Conservation (phyloP, 495 filamentous ascomycete genomes). For the Delitschia confertaspora region DNA sequence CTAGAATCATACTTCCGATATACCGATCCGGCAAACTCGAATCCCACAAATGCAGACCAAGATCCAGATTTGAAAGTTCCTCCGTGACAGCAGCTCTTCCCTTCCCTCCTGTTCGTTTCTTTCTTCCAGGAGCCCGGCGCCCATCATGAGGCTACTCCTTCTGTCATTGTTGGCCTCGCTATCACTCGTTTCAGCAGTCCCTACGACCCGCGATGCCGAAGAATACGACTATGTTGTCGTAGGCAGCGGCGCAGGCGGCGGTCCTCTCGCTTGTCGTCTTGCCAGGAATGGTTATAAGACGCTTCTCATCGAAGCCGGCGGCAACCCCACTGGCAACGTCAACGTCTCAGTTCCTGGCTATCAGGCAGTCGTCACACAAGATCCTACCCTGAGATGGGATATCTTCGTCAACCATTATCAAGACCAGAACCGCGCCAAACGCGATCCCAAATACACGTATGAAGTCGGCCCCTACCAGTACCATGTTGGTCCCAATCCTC, state of each 20-base stretch:
- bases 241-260: constrained; percentile 25
- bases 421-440: constrained; percentile 20
- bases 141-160: not conserved
- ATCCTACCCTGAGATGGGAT: constrained; percentile 25
- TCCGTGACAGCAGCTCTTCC: not conserved
- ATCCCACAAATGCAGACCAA: too few species aligned
- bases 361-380: constrained; percentile 9
- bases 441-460: constrained; percentile 20
- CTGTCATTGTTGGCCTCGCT: not conserved
- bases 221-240: constrained; percentile 29
- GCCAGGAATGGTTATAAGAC: constrained; percentile 20
- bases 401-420: constrained; percentile 28
- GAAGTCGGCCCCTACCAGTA: constrained; percentile 17
- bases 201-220: constrained; percentile 1
- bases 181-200: not conserved
- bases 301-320: constrained; percentile 26
- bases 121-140: not conserved
- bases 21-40: too few species aligned
- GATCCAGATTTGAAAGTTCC: too few species aligned
- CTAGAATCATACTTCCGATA: too few species aligned
- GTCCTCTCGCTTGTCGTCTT: constrained; percentile 26
- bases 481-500: constrained; percentile 32
- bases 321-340: constrained; percentile 14
- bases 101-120: not conserved
- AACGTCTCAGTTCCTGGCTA: constrained; percentile 18